phyloP scores from a whole-genome alignment of 2,329 filamentous ascomycete species.

The Arthrinium phaeospermum region DNA sequence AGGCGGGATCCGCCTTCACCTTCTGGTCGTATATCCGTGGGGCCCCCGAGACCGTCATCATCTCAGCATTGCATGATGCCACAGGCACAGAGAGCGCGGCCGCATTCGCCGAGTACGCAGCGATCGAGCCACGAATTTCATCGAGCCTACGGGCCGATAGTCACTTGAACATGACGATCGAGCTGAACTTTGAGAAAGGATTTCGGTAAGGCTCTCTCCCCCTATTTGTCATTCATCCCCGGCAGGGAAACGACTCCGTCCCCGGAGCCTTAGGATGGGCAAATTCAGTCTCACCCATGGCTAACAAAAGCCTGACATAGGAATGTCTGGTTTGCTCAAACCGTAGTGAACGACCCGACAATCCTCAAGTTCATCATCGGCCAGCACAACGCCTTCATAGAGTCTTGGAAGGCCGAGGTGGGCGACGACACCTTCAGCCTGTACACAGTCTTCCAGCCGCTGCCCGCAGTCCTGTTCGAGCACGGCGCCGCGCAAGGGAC shows the following conservation, averaged over 20 bases:
- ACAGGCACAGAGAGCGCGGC: not conserved
- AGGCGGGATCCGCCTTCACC: constrained; percentile 8
- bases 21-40: constrained; percentile 17
- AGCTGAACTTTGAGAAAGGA: constrained; percentile 15
- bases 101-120: constrained; percentile 15
- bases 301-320: not conserved
- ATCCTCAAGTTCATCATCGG: not conserved
- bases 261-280: not conserved
- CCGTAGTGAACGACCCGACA: constrained; percentile 21
- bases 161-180: constrained; percentile 15
- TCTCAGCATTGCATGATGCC: constrained; percentile 18
- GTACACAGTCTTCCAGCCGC: constrained; percentile 13
- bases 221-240: not conserved
- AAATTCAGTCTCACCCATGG: too few relatives aligned
- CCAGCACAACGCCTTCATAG: constrained; percentile 9
- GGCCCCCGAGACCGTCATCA: constrained; percentile 3
- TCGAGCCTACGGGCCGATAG: constrained; percentile 10
- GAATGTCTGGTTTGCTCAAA: constrained; percentile 18
- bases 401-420: constrained; percentile 3
- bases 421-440: constrained; percentile 13
- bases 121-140: constrained; percentile 10
- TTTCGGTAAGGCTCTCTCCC: constrained; percentile 3
- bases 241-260: not conserved
- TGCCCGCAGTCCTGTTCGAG: constrained; percentile 12
- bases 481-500: constrained; percentile 17